Evolutionary conservation across 495 filamentous ascomycete species (phyloP).

Genomic region (Thozetella sp.): DNA sequence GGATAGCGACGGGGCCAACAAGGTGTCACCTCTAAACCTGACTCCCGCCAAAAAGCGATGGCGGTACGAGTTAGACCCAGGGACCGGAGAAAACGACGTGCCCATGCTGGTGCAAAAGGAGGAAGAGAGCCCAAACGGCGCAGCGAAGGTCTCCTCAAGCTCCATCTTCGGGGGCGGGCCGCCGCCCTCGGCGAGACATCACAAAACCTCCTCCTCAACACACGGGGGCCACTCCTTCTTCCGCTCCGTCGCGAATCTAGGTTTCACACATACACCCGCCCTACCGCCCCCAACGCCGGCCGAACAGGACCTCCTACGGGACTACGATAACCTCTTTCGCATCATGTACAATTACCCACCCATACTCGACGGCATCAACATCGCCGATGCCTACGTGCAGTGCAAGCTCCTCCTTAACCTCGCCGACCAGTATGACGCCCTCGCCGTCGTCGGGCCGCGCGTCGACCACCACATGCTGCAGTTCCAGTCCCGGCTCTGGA

Average conservation of each 20-base stretch:
- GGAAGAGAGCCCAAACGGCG: slow-evolving; percentile 23
- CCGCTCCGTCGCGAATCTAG: slow-evolving; percentile 81
- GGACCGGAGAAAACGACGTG: slow-evolving; percentile 72
- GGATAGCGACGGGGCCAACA: slow-evolving; percentile 12
- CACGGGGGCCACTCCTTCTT: slow-evolving; percentile 72
- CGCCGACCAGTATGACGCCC: slow-evolving; percentile 90
- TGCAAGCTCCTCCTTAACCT: slow-evolving; percentile 84
- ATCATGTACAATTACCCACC: slow-evolving; percentile 93
- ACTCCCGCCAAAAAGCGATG: slow-evolving; percentile 61
- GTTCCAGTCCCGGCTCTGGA: slow-evolving; percentile 86
- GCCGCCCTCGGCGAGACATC: slow-evolving; percentile 22
- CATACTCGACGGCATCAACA: slow-evolving; percentile 76
- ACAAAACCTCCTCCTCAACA: slow-evolving; percentile 29
- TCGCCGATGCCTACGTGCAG: slow-evolving; percentile 87
- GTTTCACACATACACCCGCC: slow-evolving; percentile 37
- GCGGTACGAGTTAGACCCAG: slow-evolving; percentile 86
- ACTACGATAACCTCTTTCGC: slow-evolving; percentile 92
- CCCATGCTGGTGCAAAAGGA: slow-evolving; percentile 89
- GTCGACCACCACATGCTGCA: slow-evolving; percentile 91
- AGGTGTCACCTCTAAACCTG: slow-evolving; percentile 9
- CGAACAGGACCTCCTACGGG: slow-evolving; percentile 73
- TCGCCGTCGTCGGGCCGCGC: slow-evolving; percentile 83
- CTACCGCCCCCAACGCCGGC: slow-evolving; percentile 45
- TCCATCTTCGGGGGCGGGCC: slow-evolving; percentile 44
- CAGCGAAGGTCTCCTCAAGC: slow-evolving; percentile 16